Conservation (phyloP, 164 flowering plant species). For the Kingdonia uniflora region DNA sequence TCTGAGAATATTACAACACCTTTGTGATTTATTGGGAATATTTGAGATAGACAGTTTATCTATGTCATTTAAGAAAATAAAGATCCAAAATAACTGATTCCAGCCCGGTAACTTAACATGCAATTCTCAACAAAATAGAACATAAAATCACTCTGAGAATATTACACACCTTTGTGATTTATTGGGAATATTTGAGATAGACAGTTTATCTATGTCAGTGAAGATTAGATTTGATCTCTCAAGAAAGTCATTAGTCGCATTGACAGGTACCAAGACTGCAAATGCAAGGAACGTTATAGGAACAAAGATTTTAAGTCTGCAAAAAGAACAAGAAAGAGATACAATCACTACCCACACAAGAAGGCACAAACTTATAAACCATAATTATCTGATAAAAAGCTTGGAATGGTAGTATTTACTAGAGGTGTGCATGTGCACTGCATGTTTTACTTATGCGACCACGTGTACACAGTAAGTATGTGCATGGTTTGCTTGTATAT, state of each 20-base stretch:
- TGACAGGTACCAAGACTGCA: constrained; percentile 62
- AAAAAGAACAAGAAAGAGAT: constrained; percentile 7
- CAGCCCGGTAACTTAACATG: too few relatives aligned
- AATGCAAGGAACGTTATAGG: constrained; percentile 62
- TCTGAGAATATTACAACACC: constrained; percentile 24
- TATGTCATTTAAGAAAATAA: constrained; percentile 23
- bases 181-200: constrained; percentile 60
- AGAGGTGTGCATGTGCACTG: too few relatives aligned
- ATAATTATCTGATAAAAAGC: too few relatives aligned
- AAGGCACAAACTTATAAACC: too few relatives aligned
- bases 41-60: constrained; percentile 81
- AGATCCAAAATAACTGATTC: too few relatives aligned
- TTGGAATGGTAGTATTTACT: too few relatives aligned
- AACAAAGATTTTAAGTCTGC: constrained; percentile 76
- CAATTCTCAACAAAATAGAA: neutral
- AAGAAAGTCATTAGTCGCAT: constrained; percentile 54
- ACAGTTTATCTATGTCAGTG: constrained; percentile 61
- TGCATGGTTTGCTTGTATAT: too few relatives aligned
- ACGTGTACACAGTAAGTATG: too few relatives aligned
- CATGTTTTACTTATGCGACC: too few relatives aligned
- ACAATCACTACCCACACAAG: neutral
- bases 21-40: constrained; percentile 40
- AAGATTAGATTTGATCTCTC: constrained; percentile 27
- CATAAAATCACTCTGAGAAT: neutral
- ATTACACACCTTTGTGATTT: constrained; percentile 44